Base-by-base conservation (phyloP, 2,329 filamentous ascomycete species). In the Sporothrix variecibatus region DNA sequence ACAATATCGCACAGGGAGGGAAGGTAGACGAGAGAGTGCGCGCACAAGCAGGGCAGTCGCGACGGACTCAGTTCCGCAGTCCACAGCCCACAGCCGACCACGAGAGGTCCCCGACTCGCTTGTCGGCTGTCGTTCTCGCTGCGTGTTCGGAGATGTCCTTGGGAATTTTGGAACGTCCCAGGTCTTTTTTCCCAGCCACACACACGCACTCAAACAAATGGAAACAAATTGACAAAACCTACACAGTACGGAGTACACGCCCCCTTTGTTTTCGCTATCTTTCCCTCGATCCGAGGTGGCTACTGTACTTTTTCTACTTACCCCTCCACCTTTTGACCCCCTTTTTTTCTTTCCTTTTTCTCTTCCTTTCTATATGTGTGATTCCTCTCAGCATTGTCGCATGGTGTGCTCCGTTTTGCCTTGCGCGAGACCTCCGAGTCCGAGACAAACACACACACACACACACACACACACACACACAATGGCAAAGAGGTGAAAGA, bases 61-160 rank as follows among this genome's bases (percentile, higher is more conserved):
- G 34, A 46, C 51, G 68, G 68, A 40, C 51, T 34, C 26, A 26
- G 51, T 71, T 71, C 68, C 68, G 68, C 68, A 28, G 51, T 69
- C 43, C 23, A 40, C n/a, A 26, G 23, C 23, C 51, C 43, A 20
- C 43, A 49, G 43, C 43, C 43, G 23, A 8, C 51, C 43, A 49
- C 43, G 20, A 3, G 2, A 49, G 40, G 40, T 43, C 40, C 6
- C 40, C 40, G 12, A 15, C 43, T 49, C 43, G 43, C 43, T 56
- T 67, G 34, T 46, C 62, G 38, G 38, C 62, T 46, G 65, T 68
- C 64, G 26, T 23, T 69, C 17, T 53, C 68, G 46, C 26, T 70
- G 46, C 67, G 65, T 56, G 12, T 58, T 71, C 68, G 68, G 68
- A 71, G 68, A 56, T 53, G 67, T 20, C 67, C 65, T 26, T 26